Evolutionary conservation across 2,329 filamentous ascomycete genomes (phyloP).

Genomic region (Hyphodiscus sp.): DNA sequence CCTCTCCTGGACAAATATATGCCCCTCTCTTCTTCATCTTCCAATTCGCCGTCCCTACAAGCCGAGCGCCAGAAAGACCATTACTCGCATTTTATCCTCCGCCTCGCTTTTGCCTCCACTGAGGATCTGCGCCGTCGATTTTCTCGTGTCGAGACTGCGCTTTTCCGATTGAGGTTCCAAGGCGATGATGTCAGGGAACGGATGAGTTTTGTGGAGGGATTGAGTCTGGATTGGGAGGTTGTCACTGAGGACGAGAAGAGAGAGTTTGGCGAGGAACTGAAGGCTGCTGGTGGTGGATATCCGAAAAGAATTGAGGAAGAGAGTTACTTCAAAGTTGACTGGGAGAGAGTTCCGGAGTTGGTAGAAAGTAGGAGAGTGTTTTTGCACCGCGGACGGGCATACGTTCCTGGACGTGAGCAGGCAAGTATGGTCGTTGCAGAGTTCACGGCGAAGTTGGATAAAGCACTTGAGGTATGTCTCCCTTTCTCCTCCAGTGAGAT

Average conservation of each 20-base stretch:
- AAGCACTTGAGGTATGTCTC: constrained; percentile 66
- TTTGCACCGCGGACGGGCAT: constrained; percentile 76
- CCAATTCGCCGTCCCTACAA: constrained; percentile 53
- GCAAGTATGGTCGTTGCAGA: constrained; percentile 83
- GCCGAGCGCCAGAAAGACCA: constrained; percentile 88
- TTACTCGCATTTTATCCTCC: constrained; percentile 95
- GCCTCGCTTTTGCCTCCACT: constrained; percentile 85
- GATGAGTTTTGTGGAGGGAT: constrained; percentile 64
- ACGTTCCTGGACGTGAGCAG: constrained; percentile 82
- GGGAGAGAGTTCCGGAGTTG: constrained; percentile 85
- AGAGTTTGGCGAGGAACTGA: constrained; percentile 26
- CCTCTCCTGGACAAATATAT: constrained; percentile 83
- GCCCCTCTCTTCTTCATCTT: constrained; percentile 69
- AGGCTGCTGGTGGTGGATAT: constrained; percentile 28
- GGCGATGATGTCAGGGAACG: constrained; percentile 70
- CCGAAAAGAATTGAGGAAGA: constrained; percentile 61
- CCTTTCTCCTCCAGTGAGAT: not conserved
- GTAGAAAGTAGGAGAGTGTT: constrained; percentile 75
- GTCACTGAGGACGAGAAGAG: constrained; percentile 74
- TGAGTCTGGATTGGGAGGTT: constrained; percentile 79
- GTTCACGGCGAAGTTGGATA: constrained; percentile 73
- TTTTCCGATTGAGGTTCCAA: constrained; percentile 78
- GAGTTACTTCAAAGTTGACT: constrained; percentile 93
- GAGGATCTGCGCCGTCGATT: constrained; percentile 87
- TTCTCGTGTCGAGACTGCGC: constrained; percentile 75